A percentile compares a stretch with the other conserved stretches of the same genome.
phyloP scores from a whole-genome alignment of 768 basidiomycete genomes.

The Termitomyces sp. region DNA sequence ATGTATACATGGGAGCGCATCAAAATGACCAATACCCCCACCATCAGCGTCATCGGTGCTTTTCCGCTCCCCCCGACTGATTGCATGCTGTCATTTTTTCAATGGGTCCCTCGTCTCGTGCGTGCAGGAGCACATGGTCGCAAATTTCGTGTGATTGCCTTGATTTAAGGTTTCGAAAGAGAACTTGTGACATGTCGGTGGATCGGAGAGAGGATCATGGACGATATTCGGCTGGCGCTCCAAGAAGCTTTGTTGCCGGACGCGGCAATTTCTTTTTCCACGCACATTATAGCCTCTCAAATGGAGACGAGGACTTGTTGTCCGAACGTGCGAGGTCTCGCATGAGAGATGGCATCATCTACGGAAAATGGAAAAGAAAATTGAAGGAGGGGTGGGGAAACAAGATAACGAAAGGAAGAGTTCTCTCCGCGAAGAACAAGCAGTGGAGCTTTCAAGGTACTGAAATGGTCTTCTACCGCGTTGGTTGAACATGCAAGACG shows the following conservation, averaged over 20 bases:
- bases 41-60: background rate
- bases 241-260: too few species aligned
- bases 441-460: background rate
- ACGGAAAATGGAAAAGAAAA: background rate
- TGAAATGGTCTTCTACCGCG: background rate
- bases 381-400: background rate
- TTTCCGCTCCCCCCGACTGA: background rate
- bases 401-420: background rate
- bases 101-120: background rate
- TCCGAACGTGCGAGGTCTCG: background rate
- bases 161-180: background rate
- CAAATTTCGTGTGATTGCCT: background rate
- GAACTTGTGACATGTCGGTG: background rate
- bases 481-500: background rate
- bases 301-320: background rate
- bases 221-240: background rate
- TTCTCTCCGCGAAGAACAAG: background rate
- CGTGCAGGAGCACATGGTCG: background rate
- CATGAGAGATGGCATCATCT: background rate
- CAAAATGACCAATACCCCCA: background rate
- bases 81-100: background rate
- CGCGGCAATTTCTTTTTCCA: too few species aligned
- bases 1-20: background rate
- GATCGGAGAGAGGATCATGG: background rate
- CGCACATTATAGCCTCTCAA: background rate